These are phyloP conservation scores for Russula sp. DNA, from an alignment of 768 basidiomycete genomes.

Conservation along the genomic window DNA sequence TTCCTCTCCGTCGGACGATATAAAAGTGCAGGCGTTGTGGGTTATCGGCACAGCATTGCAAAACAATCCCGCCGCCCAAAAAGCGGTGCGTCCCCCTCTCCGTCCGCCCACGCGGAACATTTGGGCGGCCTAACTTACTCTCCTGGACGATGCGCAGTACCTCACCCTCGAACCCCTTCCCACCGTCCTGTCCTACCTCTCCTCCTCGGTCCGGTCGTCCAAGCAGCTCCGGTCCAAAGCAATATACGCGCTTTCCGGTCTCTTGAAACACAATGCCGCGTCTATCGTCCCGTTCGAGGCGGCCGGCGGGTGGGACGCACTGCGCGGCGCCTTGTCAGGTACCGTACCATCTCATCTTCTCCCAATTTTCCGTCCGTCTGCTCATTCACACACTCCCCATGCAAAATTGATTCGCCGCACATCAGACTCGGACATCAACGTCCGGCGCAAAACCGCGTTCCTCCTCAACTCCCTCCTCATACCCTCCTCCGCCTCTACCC, in stretches of 20 bases:
- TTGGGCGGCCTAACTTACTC: neutral
- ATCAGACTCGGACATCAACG: constrained; percentile 65
- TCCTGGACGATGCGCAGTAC: constrained; percentile 37
- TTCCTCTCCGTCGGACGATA: constrained; percentile 46
- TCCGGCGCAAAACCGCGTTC: constrained; percentile 75
- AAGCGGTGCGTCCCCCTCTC: constrained; percentile 42
- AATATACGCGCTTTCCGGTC: constrained; percentile 70
- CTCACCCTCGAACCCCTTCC: constrained; percentile 59
- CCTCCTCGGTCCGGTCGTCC: constrained; percentile 43
- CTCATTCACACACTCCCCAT: neutral
- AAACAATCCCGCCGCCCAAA: constrained; percentile 82
- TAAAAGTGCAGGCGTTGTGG: constrained; percentile 72
- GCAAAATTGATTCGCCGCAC: neutral
- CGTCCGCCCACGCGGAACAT: neutral
- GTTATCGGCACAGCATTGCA: constrained; percentile 84
- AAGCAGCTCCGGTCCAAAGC: constrained; percentile 62
- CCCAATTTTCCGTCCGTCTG: too few species aligned
- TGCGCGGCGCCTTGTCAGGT: constrained; percentile 60
- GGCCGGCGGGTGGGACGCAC: constrained; percentile 54
- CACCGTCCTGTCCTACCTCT: constrained; percentile 52
- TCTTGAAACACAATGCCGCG: constrained; percentile 67
- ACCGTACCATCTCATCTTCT: constrained; percentile 1
- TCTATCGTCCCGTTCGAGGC: constrained; percentile 51
- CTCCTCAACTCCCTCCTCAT: constrained; percentile 65
- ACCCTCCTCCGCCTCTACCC: constrained; percentile 31